Evolutionary conservation across 2,329 filamentous ascomycete genomes (phyloP).

Genomic region (Penicillium hordei): DNA sequence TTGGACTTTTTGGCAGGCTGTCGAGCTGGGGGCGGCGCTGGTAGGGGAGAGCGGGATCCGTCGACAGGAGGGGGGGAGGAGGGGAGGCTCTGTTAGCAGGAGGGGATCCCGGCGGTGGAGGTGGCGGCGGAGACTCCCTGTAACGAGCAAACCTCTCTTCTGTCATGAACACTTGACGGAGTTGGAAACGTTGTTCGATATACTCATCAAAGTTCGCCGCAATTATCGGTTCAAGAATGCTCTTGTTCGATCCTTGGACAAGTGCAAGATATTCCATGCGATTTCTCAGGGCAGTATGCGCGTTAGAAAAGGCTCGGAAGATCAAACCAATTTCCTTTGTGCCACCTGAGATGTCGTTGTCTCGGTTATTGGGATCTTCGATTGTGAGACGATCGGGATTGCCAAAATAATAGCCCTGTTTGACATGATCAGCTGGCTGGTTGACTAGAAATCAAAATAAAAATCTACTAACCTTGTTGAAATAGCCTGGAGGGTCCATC

Average conservation of each 20-base stretch:
- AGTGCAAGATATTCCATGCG: conserved; percentile 51
- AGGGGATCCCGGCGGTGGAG: conserved; percentile 9
- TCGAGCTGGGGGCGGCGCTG: not conserved
- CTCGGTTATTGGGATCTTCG: conserved; percentile 81
- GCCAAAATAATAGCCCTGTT: conserved; percentile 51
- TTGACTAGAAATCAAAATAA: not conserved
- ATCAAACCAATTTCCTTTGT: conserved; percentile 70
- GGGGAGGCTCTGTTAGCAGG: conserved; percentile 10
- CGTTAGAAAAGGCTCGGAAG: conserved; percentile 66
- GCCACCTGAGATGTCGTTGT: conserved; percentile 88
- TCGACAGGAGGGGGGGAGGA: conserved; percentile 13
- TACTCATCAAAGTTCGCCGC: conserved; percentile 79
- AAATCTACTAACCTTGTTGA: conserved; percentile 64
- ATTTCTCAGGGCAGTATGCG: conserved; percentile 57
- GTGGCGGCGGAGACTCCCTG: conserved; percentile 27
- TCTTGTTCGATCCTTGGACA: conserved; percentile 35
- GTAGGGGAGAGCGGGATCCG: not conserved
- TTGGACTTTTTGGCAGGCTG: not conserved
- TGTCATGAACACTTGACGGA: conserved; percentile 55
- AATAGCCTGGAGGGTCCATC: conserved; percentile 70
- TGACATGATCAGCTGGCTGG: conserved; percentile 13
- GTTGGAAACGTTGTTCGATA: conserved; percentile 63
- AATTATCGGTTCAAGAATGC: conserved; percentile 70
- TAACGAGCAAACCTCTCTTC: conserved; percentile 37
- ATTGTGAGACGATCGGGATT: conserved; percentile 74